Evolutionary conservation across 306 rosid species (phyloP).

Genomic region (Betula pendula): DNA sequence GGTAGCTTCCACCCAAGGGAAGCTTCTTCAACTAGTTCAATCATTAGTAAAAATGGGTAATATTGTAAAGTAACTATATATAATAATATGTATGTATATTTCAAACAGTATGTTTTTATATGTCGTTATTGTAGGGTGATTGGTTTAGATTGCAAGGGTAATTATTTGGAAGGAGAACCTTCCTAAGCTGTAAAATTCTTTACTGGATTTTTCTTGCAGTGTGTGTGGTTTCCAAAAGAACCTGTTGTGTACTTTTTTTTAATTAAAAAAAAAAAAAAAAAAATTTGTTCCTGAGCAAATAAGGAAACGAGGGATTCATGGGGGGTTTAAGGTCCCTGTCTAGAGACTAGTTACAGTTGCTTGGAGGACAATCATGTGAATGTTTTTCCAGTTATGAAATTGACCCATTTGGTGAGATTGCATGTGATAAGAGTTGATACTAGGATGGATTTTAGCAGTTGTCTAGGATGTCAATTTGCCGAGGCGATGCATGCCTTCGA

Average conservation of each 20-base stretch:
- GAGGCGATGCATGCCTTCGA: no score
- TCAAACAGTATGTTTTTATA: conserved; percentile 32
- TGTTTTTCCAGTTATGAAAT: no score
- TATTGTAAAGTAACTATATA: conserved; percentile 31
- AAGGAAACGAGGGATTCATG: no score
- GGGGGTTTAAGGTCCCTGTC: no score
- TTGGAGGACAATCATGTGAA: no score
- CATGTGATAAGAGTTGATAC: no score
- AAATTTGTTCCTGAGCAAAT: background rate
- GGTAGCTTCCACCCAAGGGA: conserved; percentile 17
- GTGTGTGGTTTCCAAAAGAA: conserved; percentile 28
- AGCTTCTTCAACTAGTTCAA: background rate
- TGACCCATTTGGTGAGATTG: no score
- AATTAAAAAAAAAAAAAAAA: no score
- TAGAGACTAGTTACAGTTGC: no score
- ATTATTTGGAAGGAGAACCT: conserved; percentile 56
- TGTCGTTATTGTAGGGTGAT: conserved; percentile 33
- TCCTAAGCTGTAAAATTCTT: conserved; percentile 38
- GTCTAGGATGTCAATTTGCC: no score
- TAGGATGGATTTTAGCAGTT: no score
- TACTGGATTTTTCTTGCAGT: conserved; percentile 27
- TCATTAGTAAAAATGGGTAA: conserved; percentile 6
- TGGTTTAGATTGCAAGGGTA: conserved; percentile 40
- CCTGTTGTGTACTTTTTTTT: no score
- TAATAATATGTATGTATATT: conserved; percentile 26